phyloP scores from a whole-genome alignment of 2,329 filamentous ascomycete genomes.

The Claviceps maximensis region DNA sequence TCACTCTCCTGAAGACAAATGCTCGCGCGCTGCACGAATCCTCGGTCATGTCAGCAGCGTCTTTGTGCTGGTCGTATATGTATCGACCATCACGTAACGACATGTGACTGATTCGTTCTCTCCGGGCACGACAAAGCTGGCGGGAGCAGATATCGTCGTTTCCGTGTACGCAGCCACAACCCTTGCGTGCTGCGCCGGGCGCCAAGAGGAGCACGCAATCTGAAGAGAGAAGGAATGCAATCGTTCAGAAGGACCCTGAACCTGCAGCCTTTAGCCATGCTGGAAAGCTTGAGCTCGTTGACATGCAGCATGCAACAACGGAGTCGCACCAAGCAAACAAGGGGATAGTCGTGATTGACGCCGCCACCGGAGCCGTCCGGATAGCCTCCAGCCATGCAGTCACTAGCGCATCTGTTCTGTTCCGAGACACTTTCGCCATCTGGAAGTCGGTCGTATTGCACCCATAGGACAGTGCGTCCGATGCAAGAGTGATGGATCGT shows the following conservation, averaged over 20 bases:
- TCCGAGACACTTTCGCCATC: not conserved
- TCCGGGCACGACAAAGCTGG: too few species aligned
- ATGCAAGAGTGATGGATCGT: not conserved
- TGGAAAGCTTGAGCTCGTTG: not conserved
- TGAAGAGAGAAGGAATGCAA: not conserved
- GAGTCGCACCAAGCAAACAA: not conserved
- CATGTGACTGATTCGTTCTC: not conserved
- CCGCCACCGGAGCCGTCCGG: not conserved
- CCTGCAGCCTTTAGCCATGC: not conserved
- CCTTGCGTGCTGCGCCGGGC: not conserved
- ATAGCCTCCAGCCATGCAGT: not conserved
- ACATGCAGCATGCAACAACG: not conserved
- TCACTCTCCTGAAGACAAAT: not conserved
- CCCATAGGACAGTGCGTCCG: not conserved
- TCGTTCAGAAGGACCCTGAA: not conserved
- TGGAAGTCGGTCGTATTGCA: not conserved
- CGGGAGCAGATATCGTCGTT: not conserved
- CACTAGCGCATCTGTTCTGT: not conserved
- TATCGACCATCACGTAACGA: not conserved
- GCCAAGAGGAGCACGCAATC: not conserved
- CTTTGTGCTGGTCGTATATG: too few species aligned
- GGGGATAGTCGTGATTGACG: not conserved
- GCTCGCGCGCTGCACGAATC: not conserved
- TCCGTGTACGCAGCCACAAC: too few species aligned
- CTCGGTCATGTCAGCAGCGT: not conserved